These are phyloP conservation scores for Echria macrotheca DNA, from an alignment of 495 filamentous ascomycete species.

Conservation along the genomic window DNA sequence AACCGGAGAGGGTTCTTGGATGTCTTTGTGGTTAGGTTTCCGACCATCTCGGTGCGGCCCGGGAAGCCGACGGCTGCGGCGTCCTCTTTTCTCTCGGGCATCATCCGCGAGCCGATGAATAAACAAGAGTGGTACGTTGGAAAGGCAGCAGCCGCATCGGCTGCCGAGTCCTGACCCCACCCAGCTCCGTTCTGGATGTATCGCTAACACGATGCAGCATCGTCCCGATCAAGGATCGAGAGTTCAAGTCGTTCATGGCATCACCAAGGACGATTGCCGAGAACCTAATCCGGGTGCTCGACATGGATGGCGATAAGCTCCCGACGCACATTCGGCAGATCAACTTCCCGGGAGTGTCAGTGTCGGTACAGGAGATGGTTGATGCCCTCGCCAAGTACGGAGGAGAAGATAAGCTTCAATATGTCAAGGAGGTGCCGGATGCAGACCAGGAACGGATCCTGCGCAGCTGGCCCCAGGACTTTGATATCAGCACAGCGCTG, in stretches of 20 bases:
- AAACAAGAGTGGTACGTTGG: constrained; percentile 49
- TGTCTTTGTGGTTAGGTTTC: constrained; percentile 62
- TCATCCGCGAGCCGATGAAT: constrained; percentile 49
- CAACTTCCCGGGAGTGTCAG: constrained; percentile 68
- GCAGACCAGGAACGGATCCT: constrained; percentile 63
- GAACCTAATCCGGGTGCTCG: constrained; percentile 63
- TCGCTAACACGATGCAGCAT: constrained; percentile 19
- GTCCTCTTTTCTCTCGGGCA: constrained; percentile 67
- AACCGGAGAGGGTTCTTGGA: constrained; percentile 65
- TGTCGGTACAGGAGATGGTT: constrained; percentile 69
- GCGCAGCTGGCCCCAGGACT: constrained; percentile 65
- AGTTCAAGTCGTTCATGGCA: constrained; percentile 61
- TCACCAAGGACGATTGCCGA: constrained; percentile 61
- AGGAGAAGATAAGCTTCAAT: constrained; percentile 58
- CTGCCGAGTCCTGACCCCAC: no score
- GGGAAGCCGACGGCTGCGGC: constrained; percentile 73
- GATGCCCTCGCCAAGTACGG: constrained; percentile 65
- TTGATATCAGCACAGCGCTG: constrained; percentile 55
- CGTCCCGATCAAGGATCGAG: constrained; percentile 53
- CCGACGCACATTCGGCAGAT: constrained; percentile 55
- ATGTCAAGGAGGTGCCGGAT: constrained; percentile 63
- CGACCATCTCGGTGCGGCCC: constrained; percentile 69
- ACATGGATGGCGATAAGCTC: constrained; percentile 50
- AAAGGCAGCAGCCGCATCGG: no score
- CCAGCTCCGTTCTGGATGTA: background rate